Base-by-base conservation (phyloP, 805 yeast species). In the Starmerella etchellsii region DNA sequence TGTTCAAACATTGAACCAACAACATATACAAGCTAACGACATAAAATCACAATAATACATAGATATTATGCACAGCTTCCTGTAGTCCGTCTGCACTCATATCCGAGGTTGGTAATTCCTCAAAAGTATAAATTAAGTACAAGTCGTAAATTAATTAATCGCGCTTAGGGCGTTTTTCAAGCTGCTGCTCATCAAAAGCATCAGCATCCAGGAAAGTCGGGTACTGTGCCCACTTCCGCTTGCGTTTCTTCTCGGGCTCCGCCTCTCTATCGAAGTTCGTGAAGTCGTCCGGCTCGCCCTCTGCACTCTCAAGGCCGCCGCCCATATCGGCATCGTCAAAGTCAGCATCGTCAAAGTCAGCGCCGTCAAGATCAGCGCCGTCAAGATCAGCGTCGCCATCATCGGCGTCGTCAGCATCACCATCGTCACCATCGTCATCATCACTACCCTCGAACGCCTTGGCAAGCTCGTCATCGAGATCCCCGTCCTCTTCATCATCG, bases 371-470 rank as follows among this genome's bases (percentile, higher is more conserved):
- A 15, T 35, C 44, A 22, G 8, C 42, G 4, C 16, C 42, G 9
- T 63, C 70, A 36, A 76, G 81, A 38, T 74, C 81, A 23, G 78
- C 81, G 14, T 81, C 76, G 23, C 16, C 31, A n/a, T 11, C 40
- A 3, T 68, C 68, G 58, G 81, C 62, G 51, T 76, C 78, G 55
- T 81, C 68, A 22, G 88, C 77, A 57, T 84, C 85, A 46, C 81
- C 94, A 31, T 81, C 95, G 9, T 77, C 94, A 34, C 85, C 77
- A 1, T n/a, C 24, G 14, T 33, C 28, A 37, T 47, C 60, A 30
- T 48, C 57, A n/a, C 37, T 31, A 3, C 38, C 46, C n/a, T 19
- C 34, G 24, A 47, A 42, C 1, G 51, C 51, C 4, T 36, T 42
- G 4, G 37, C 69, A 51, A 64, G 51, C 31, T 60, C 68, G 20